A percentile compares a stretch with the other conserved stretches of the same genome.
phyloP scores from a whole-genome alignment of 257 asterid genomes.

The Penstemon newberryi region DNA sequence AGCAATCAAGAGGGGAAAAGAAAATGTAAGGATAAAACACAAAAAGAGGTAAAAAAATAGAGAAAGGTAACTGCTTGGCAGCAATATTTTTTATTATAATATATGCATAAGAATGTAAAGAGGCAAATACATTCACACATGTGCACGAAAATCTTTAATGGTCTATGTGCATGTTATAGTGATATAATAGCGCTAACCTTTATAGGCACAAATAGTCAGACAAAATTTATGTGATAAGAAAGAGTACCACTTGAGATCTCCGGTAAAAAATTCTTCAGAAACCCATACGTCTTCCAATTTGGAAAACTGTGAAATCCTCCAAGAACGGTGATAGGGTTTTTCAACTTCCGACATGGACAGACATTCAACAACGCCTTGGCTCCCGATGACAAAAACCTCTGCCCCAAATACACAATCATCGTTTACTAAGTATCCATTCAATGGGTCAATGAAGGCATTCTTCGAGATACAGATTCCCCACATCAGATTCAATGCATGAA shows the following conservation, averaged over 20 bases:
- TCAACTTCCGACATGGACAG: constrained; percentile 1
- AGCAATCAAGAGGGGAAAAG: no score
- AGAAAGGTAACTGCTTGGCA: neutral
- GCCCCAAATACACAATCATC: constrained; percentile 26
- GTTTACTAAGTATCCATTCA: constrained; percentile 21
- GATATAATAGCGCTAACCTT: neutral
- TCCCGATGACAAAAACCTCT: constrained; percentile 9
- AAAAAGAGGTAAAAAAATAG: neutral
- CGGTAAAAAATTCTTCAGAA: neutral
- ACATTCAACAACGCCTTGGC: neutral
- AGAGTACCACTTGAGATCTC: constrained; percentile 4
- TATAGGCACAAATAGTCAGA: neutral
- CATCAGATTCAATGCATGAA: constrained; percentile 5
- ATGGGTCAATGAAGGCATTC: constrained; percentile 10
- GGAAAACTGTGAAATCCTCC: neutral
- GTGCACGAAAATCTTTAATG: no score
- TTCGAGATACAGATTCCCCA: constrained; percentile 27
- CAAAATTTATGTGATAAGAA: no score
- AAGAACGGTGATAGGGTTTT: neutral
- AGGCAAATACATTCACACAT: no score
- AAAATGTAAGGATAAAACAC: neutral
- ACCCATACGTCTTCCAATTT: neutral
- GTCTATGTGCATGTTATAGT: no score
- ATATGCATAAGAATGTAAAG: no score
- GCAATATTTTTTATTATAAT: no score